Evolutionary conservation across 768 basidiomycete species (phyloP), one percentile per base, ranked within the genome.

Genomic region (Tylopilus balloui): DNA sequence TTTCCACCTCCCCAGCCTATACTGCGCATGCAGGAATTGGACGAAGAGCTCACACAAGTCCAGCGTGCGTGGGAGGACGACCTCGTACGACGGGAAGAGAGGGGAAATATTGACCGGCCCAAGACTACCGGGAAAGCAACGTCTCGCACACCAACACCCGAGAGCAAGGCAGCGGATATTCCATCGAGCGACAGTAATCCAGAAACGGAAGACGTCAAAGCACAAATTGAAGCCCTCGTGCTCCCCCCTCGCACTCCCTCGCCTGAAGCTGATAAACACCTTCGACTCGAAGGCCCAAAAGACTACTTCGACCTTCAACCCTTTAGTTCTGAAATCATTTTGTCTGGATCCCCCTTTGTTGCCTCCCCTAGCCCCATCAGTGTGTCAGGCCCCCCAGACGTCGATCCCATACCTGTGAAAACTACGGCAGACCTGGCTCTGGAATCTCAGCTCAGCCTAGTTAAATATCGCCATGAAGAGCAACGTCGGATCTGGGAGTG

Each of bases 1-100:
- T 96, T 96, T 64, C 89, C 86, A 13, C 92, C 95, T 20, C 96
- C 96, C 4, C 86, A 90, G 61, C 87, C 93, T 7, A 79, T 99
- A 34, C 74, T 79, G 3, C 78, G 79, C 39, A 96, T 98, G 92
- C 86, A 88, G 59, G 85, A 89, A 56, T 72, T 97, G 6, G 93
- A 98, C 58, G 79, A 84, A 20, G 76, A 84, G 47, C 76, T 95
- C n/a, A 71, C 76, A 28, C 73, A 74, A 24, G 78, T 84, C 14
- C 88, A 86, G 60, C 74, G 75, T 41, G 84, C 78, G 21, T 92
- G 91, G 83, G 92, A 95, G 62, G 92, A 96, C 54, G 91, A 92
- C 55, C 79, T 89, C 13, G 75, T 91, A 37, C 73, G 82, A 31
- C 75, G 82, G 39, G 93, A 90, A 64, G 89, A 92, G 60, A 79